Percentiles rank a stretch among this genome's conserved stretches.
These are phyloP conservation scores for Aspergillus tamarii DNA, from an alignment of 2,329 filamentous ascomycete genomes.

Conservation along the genomic window DNA sequence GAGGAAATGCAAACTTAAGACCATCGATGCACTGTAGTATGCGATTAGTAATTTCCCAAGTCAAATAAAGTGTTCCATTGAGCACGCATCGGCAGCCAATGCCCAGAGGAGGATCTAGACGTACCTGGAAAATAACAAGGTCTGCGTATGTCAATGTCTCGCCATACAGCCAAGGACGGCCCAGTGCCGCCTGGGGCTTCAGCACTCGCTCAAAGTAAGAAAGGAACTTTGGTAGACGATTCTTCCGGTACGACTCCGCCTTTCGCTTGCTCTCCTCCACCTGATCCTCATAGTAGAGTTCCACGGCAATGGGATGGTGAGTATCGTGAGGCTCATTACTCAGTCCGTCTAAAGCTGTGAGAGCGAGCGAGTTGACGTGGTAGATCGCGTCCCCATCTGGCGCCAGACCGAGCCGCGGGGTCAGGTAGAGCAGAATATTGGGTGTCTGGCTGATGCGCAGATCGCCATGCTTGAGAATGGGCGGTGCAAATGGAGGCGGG, in stretches of 20 bases:
- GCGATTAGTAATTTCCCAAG: background rate
- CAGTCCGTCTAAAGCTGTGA: background rate
- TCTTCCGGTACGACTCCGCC: background rate
- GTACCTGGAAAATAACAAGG: background rate
- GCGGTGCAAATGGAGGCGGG: background rate
- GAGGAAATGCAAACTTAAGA: background rate
- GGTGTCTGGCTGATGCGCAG: background rate
- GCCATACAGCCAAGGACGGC: background rate
- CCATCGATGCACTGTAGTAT: background rate
- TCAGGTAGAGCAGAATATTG: constrained; percentile 1
- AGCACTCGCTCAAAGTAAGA: background rate
- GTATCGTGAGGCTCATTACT: background rate
- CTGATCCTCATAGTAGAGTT: constrained; percentile 3
- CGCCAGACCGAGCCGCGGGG: background rate
- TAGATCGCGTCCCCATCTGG: background rate
- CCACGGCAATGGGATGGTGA: background rate
- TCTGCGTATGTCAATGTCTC: background rate
- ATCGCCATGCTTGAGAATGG: background rate
- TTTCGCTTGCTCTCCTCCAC: background rate
- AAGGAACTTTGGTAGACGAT: background rate
- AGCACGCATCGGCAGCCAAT: too few relatives aligned
- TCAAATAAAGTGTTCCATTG: background rate
- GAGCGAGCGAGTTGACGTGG: background rate
- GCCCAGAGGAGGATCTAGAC: background rate
- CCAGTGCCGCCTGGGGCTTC: background rate